These are phyloP conservation scores for Aspergillus wentii DNA, from an alignment of 495 filamentous ascomycete genomes.

Conservation along the genomic window DNA sequence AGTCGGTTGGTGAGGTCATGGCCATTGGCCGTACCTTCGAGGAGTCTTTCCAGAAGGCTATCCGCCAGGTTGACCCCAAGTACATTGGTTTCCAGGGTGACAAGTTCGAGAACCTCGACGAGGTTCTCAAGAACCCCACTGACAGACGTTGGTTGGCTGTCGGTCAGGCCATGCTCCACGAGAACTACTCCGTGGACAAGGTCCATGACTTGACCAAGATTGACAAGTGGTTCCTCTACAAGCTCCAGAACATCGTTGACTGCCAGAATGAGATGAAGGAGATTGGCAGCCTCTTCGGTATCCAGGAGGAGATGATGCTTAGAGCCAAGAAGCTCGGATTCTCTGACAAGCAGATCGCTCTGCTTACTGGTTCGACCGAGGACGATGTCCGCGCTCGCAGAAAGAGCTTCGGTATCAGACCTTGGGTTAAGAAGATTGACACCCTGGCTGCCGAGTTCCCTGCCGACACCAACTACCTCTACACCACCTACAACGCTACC, in stretches of 20 bases:
- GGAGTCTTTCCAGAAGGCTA: constrained; percentile 98
- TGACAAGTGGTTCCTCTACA: constrained; percentile 98
- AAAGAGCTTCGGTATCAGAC: constrained; percentile 76
- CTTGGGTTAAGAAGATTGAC: constrained; percentile 97
- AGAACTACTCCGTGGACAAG: constrained; percentile 85
- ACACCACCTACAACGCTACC: constrained; percentile 97
- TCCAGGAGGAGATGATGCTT: constrained; percentile 80
- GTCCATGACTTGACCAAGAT: constrained; percentile 95
- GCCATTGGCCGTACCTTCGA: constrained; percentile 97
- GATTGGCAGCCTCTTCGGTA: constrained; percentile 76
- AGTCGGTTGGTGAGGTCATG: constrained; percentile 98
- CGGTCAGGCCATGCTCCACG: constrained; percentile 95
- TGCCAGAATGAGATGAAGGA: constrained; percentile 82
- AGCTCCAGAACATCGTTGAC: constrained; percentile 93
- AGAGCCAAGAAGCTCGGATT: constrained; percentile 97
- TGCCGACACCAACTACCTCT: constrained; percentile 95
- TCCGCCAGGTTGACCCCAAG: constrained; percentile 89
- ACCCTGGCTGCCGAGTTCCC: constrained; percentile 97
- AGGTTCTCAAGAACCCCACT: constrained; percentile 83
- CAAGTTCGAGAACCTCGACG: constrained; percentile 88
- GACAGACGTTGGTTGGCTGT: constrained; percentile 96
- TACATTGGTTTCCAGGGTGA: constrained; percentile 94
- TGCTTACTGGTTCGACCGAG: constrained; percentile 78
- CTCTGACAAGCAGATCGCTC: constrained; percentile 91
- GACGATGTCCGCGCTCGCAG: constrained; percentile 83